Evolutionary conservation across 345 rosid species (phyloP), one percentile per base, ranked within the genome.

Genomic region (Rhodamnia rubescens): DNA sequence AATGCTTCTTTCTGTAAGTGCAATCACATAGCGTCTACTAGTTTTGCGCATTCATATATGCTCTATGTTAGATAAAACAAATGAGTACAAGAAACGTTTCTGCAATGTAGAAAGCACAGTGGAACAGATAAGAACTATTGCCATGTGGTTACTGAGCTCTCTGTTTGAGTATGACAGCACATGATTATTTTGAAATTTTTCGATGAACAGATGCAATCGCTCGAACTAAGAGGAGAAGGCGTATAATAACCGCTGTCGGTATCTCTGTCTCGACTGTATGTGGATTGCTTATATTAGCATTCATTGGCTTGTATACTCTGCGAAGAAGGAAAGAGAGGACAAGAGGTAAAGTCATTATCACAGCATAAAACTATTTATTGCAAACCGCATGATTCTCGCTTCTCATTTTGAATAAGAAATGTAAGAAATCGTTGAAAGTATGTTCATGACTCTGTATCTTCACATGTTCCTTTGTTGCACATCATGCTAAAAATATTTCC

Each of bases 211-310:
- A 84, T 53, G 83, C 84, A 14, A 40, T 86, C 53, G 83, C 80
- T 75, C 83, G 55, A 47, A 81, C 57, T n/a, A 84, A 84, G 88
- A 86, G 83, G 80, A 86, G 50, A 49, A 74, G 83, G 51, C 83
- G 32, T 7, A 16, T 83, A 29, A 49, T 7, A 53, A 18, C 24
- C 4, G 32, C 51, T 51, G 1, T 84, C 26, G 13, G 80, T n/a
- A 18, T 50, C 29, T 18, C 53, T 12, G 21, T 84, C 74, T 11
- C 88, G 4, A 29, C 14, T 1, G 20, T 83, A 47, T 53, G 57
- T 16, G 84, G 80, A 78, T 15, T 86, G 83, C 58, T 86, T 49
- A 18, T 58, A 18, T 10, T 86, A 8, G 64, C 57, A 3, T 55
- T 78, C 42, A 40, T 80, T 49, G 47, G 24, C 18, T 1, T 42